Evolutionary conservation across 2,329 filamentous ascomycete genomes (phyloP).

Genomic region (Phaeosphaeria sp.): DNA sequence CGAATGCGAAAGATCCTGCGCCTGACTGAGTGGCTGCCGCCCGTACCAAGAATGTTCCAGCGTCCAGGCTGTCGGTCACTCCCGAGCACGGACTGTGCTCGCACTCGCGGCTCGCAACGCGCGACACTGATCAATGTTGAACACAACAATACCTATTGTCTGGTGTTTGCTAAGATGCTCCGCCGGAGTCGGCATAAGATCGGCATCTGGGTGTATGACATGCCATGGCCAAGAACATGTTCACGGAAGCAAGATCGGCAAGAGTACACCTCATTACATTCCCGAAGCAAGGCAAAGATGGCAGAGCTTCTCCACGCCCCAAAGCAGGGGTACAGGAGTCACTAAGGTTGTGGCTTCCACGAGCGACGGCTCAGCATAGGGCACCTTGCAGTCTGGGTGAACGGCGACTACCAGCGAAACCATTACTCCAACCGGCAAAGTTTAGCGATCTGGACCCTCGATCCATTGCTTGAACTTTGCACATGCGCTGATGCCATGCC

Average conservation of each 20-base stretch:
- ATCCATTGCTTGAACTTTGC: constrained; percentile 14
- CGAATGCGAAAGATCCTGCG: constrained; percentile 20
- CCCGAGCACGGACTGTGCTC: not conserved
- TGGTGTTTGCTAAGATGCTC: not conserved
- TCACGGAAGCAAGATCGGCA: not conserved
- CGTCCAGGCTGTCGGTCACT: not conserved
- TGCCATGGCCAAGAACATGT: not conserved
- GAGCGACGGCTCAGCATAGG: constrained; percentile 16
- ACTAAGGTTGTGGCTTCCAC: constrained; percentile 25
- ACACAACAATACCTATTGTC: not conserved
- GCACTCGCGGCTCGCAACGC: too few species aligned
- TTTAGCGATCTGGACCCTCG: constrained; percentile 27
- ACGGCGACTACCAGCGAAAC: constrained; percentile 22
- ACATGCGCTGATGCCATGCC: constrained; percentile 11
- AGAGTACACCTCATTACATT: not conserved
- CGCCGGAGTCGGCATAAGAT: not conserved
- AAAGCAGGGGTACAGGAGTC: constrained; percentile 4
- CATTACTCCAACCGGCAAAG: constrained; percentile 16
- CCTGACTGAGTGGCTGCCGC: constrained; percentile 9
- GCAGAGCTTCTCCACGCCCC: not conserved
- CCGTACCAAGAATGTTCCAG: not conserved
- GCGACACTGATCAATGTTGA: not conserved
- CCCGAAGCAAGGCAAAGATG: constrained; percentile 1
- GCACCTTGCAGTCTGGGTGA: constrained; percentile 9
- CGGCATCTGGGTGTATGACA: not conserved